Conservation (phyloP, 257 asterid genomes). For the Plectranthus barbatus region DNA sequence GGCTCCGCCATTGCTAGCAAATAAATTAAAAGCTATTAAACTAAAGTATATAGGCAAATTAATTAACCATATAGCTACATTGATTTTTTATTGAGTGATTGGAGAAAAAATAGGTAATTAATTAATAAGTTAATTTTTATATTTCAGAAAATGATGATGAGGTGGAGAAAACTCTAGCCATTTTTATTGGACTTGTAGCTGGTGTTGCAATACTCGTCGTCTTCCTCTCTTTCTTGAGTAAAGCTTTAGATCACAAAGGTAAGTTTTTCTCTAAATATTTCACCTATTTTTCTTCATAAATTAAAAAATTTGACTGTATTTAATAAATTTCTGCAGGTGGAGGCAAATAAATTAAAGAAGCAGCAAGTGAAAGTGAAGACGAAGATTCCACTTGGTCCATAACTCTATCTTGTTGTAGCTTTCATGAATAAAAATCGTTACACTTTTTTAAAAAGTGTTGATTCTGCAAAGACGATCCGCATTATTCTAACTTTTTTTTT, state of each 20-base stretch:
- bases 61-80: too few relatives aligned
- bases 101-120: not conserved
- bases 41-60: too few relatives aligned
- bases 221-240: slow-evolving; percentile 65
- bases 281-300: not conserved
- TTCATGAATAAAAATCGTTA: slow-evolving; percentile 17
- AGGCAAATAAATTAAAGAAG: slow-evolving; percentile 20
- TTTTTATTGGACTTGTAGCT: slow-evolving; percentile 72
- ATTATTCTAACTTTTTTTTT: not conserved
- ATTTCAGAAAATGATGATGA: slow-evolving; percentile 44
- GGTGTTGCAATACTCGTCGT: slow-evolving; percentile 71
- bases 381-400: slow-evolving; percentile 13
- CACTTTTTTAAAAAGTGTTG: slow-evolving; percentile 18
- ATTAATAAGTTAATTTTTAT: not conserved
- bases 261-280: not conserved
- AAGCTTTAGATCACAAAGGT: slow-evolving; percentile 48
- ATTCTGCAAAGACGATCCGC: slow-evolving; percentile 4
- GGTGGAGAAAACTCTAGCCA: slow-evolving; percentile 67
- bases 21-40: too few relatives aligned
- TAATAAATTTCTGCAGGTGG: slow-evolving; percentile 14
- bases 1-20: too few relatives aligned
- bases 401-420: slow-evolving; percentile 15
- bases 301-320: not conserved
- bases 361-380: slow-evolving; percentile 8
- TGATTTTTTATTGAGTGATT: too few relatives aligned